Percentiles rank a stretch among this genome's conserved stretches.
Evolutionary conservation across 2,329 filamentous ascomycete species (phyloP).

Genomic region (Bipolaris zeicola): DNA sequence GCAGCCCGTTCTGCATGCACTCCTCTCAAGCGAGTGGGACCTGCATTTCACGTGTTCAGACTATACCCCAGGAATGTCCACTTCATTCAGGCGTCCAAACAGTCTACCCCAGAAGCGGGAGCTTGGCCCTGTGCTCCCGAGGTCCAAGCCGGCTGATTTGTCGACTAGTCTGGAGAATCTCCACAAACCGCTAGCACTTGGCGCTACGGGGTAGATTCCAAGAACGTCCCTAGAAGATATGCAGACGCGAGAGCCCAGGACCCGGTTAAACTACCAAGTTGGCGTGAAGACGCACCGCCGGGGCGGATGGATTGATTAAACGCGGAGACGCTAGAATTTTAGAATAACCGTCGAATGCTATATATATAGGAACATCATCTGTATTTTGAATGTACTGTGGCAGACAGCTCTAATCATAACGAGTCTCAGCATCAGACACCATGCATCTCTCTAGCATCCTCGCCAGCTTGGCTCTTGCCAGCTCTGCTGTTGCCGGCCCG

Average conservation of each 20-base stretch:
- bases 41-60: constrained; percentile 22
- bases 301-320: constrained; percentile 18
- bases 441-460: constrained; percentile 39
- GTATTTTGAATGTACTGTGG: constrained; percentile 6
- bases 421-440: constrained; percentile 9
- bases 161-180: constrained; percentile 22
- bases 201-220: constrained; percentile 6
- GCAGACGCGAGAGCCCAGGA: constrained; percentile 15
- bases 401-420: constrained; percentile 8
- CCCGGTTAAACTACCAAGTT: constrained; percentile 25
- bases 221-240: constrained; percentile 6
- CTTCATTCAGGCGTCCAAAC: constrained; percentile 18
- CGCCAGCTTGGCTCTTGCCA: constrained; percentile 28
- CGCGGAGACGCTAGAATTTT: constrained; percentile 18
- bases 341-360: constrained; percentile 27
- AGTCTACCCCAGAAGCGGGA: constrained; percentile 16
- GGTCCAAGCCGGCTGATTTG: constrained; percentile 34
- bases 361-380: constrained; percentile 13
- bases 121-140: constrained; percentile 16
- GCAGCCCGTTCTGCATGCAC: background rate
- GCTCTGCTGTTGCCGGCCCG: constrained; percentile 31
- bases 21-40: constrained; percentile 15
- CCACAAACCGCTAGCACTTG: constrained; percentile 10
- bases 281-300: constrained; percentile 13
- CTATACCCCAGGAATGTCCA: constrained; percentile 16